phyloP scores from a whole-genome alignment of 2,329 filamentous ascomycete species.

The Lecanosticta acicola region DNA sequence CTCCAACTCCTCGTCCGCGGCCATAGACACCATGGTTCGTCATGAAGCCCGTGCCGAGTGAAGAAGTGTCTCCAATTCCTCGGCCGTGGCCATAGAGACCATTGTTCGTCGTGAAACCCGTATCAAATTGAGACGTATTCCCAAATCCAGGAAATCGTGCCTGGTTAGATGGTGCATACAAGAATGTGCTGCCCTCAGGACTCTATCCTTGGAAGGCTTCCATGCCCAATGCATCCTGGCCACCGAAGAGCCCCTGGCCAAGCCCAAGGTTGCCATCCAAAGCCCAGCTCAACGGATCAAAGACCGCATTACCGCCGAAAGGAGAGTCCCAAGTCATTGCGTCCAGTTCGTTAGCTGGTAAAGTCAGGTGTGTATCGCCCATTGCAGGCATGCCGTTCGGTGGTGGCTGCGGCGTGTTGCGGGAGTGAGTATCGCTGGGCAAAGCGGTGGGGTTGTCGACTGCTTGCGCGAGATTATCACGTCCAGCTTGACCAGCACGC shows the following conservation, averaged over 20 bases:
- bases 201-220: conserved; percentile 2
- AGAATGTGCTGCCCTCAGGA: no score
- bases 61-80: no score
- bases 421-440: conserved; percentile 21
- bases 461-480: conserved; percentile 51
- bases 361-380: conserved; percentile 3
- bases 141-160: no score
- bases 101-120: no score
- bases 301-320: conserved; percentile 64
- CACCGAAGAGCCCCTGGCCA: conserved; percentile 16
- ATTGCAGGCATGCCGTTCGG: conserved; percentile 10
- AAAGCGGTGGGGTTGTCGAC: conserved; percentile 69
- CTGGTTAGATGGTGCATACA: no score
- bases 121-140: no score
- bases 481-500: conserved; percentile 53
- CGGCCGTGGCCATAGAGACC: no score
- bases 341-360: conserved; percentile 23
- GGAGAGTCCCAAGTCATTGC: conserved; percentile 31
- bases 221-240: conserved; percentile 9
- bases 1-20: no score
- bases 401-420: conserved; percentile 25
- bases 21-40: no score
- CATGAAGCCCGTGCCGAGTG: no score
- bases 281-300: conserved; percentile 91
- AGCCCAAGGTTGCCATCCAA: conserved; percentile 66